Conservation (phyloP, 305 asterid genomes). For the Solanum chacoense region DNA sequence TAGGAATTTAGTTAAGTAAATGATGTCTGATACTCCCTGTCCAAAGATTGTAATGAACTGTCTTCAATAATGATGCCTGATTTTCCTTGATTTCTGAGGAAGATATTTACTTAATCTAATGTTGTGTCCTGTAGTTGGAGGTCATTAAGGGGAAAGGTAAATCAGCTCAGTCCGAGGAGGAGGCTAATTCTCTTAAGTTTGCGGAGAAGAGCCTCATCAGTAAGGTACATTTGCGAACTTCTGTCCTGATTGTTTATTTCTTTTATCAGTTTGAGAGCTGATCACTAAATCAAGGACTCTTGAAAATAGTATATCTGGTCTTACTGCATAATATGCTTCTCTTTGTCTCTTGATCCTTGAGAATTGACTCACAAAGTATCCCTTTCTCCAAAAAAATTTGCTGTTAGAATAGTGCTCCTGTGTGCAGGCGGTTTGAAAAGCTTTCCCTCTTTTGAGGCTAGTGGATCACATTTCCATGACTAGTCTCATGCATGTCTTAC, state of each 20-base stretch:
- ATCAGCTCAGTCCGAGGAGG: slow-evolving; percentile 75
- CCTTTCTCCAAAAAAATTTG: neutral
- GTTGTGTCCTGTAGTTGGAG: slow-evolving; percentile 48
- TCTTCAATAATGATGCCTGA: neutral
- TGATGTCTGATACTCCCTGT: neutral
- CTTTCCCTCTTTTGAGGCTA: neutral
- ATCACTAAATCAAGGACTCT: neutral
- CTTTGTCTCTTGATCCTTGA: neutral
- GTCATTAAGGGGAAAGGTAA: slow-evolving; percentile 43
- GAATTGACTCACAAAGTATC: neutral
- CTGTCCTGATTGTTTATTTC: neutral
- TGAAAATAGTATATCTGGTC: neutral
- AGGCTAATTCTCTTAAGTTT: slow-evolving; percentile 70
- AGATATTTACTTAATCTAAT: neutral
- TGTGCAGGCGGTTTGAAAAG: neutral
- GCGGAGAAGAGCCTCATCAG: slow-evolving; percentile 70
- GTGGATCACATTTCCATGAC: neutral
- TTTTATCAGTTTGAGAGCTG: neutral
- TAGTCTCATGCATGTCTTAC: neutral
- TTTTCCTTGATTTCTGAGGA: neutral
- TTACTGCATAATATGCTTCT: neutral
- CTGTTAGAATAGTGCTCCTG: neutral
- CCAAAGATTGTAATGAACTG: neutral
- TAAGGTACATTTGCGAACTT: slow-evolving; percentile 34
- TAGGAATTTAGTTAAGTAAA: neutral